Base-by-base conservation (phyloP, 345 rosid species). In the Durio zibethinus region DNA sequence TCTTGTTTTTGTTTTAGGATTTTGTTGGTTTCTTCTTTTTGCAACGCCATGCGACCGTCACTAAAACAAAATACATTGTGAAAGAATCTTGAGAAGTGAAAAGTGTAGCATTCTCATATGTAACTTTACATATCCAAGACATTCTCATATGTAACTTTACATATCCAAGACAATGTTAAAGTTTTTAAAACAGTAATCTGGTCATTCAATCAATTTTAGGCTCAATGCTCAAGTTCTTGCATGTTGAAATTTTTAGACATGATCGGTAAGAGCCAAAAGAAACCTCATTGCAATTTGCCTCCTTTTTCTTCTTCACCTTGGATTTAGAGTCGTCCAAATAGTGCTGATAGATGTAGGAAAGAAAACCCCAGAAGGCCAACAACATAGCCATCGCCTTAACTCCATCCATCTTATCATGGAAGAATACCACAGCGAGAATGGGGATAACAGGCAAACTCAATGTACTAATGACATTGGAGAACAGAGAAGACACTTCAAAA, bases 351-450 rank as follows among this genome's bases (percentile, higher is more conserved):
- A 79, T 43, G 76, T 88, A 90, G 14, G 91, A 87, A 53, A 82
- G 31, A 29, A 88, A 88, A 4, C 91, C 90, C 91, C 90, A 88
- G 11, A 86, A 21, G 2, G 91, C 88, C 80, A 87, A 31, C 57
- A 88, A 5, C 90, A 87, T 42, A 1, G 90, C 88, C 12, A 90
- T 80, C 25, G 61, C 88, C 85, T 88, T 87, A n/a, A 84, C 77
- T 3, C 90, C 93, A 25, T 87, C 79, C 89, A 90, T 85, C 78
- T 83, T 83, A 18, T 90, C 93, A 68, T 78, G 83, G 73, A 90
- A 88, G 60, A 88, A 78, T 12, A 88, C n/a, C 48, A 88, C 86
- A 12, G 88, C 89, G 11, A 88, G 86, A 31, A 88, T 42, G 2
- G 91, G 91, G 25, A 87, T 80, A 18, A 82, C 69, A 7, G 90